Base-by-base conservation (phyloP, 495 filamentous ascomycete species). In the Glonium stellatum region DNA sequence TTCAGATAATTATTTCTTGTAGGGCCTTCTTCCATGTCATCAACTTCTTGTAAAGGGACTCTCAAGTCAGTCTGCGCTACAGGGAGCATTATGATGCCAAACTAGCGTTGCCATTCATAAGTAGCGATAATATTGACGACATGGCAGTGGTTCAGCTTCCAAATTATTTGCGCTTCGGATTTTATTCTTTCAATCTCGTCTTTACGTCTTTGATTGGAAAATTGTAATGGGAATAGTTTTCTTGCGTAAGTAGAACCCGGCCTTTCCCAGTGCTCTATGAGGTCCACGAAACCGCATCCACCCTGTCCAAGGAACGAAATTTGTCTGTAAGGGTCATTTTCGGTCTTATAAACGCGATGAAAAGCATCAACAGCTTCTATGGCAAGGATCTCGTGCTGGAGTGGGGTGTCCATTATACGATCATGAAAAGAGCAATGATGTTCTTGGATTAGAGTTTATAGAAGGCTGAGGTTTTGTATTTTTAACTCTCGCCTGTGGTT, bases 71-170 rank as follows among this genome's bases (percentile, higher is more conserved):
- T 25, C 23, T 53, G 34, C 13, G 56, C 56, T 13, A 58, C 27
- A 10, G 42, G 44, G 9, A 27, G 42, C 44, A 58, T 58, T n/a
- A 58, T 58, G 41, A 58, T 58, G 25, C 42, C 42, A 23, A 58
- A 52, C 11, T 52, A 23, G 9, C 50, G 42, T 35, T 35, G 19
- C 18, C 47, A 52, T 37, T 58, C 15, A 23, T 58, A 58, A 2
- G 47, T 50, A 13, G 49, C 56, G 51, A 58, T 11, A 18, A 58
- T 42, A 9, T 41, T 50, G n/a, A 58, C 56, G 12, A 58, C 21
- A 23, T 58, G 56, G 12, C 19, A 31, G 34, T 58, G 56, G 9
- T 35, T 41, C 34, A 36, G 56, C 9, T 44, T 13, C 21, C 50
- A 15, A 12, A 35, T 50, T 51, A 58, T 21, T 18, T 22, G 9